Conservation (phyloP, 225 moss, liverwort and hornwort genomes). For the Bryum argenteum region DNA sequence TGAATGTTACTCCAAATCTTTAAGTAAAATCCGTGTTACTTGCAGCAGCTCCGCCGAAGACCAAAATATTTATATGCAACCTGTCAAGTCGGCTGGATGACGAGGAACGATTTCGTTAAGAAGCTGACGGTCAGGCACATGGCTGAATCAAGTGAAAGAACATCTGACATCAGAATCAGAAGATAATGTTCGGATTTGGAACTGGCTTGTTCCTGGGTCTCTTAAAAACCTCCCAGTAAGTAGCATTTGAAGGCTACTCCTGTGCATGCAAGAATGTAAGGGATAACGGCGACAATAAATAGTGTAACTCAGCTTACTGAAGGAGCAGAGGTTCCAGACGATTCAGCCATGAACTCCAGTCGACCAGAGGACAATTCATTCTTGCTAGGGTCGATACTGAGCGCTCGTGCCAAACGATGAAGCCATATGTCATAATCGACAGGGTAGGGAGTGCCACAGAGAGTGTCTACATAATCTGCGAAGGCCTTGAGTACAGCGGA, state of each 20-base stretch:
- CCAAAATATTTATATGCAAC: slow-evolving; percentile 25
- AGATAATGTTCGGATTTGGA: slow-evolving; percentile 23
- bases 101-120: slow-evolving; percentile 32
- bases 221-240: slow-evolving; percentile 33
- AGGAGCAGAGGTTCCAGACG: slow-evolving; percentile 89
- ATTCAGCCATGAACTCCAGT: slow-evolving; percentile 86
- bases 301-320: slow-evolving; percentile 57
- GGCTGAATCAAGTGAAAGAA: slow-evolving; percentile 22
- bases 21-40: slow-evolving; percentile 28
- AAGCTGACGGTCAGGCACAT: slow-evolving; percentile 21
- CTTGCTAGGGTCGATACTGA: slow-evolving; percentile 88
- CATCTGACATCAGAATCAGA: slow-evolving; percentile 27
- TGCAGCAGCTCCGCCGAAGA: slow-evolving; percentile 39
- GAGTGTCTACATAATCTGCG: slow-evolving; percentile 94
- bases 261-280: slow-evolving; percentile 41
- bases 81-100: slow-evolving; percentile 33
- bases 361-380: slow-evolving; percentile 82
- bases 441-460: slow-evolving; percentile 96
- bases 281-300: slow-evolving; percentile 21
- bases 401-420: slow-evolving; percentile 76
- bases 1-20: slow-evolving; percentile 16
- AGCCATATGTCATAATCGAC: slow-evolving; percentile 99
- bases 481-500: slow-evolving; percentile 96
- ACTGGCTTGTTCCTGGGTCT: slow-evolving; percentile 24
- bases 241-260: slow-evolving; percentile 41